Conservation (phyloP, 208 protist species). For the Trypanosoma rangeli region DNA sequence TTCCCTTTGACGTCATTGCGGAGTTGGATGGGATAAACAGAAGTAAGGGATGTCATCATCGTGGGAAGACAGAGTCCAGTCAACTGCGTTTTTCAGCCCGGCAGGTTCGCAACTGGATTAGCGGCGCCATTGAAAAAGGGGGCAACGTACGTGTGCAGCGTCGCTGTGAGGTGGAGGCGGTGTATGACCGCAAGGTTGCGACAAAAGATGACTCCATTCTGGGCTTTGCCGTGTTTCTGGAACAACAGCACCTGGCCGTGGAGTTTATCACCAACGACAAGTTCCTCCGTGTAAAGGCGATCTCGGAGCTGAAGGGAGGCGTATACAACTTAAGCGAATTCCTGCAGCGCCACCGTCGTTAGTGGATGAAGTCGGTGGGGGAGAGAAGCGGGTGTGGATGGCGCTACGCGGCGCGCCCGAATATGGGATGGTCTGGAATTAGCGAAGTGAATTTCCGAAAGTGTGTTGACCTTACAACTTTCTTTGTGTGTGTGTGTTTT, state of each 20-base stretch:
- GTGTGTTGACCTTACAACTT: too few relatives aligned
- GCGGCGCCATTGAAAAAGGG: slow-evolving; percentile 14
- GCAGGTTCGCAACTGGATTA: slow-evolving; percentile 72
- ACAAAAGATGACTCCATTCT: slow-evolving; percentile 83
- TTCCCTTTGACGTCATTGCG: slow-evolving; percentile 72
- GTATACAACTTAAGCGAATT: slow-evolving; percentile 50
- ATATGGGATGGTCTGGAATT: too few relatives aligned
- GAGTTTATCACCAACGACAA: slow-evolving; percentile 84
- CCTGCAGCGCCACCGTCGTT: neutral
- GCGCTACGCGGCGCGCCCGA: too few relatives aligned
- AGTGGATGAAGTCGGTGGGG: neutral
- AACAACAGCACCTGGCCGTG: slow-evolving; percentile 24
- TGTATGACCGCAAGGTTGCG: slow-evolving; percentile 47
- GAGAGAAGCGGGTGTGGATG: neutral
- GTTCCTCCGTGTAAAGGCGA: slow-evolving; percentile 74
- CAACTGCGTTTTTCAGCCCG: slow-evolving; percentile 23
- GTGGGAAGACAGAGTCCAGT: slow-evolving; percentile 25
- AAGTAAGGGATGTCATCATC: slow-evolving; percentile 5
- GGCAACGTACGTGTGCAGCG: slow-evolving; percentile 54
- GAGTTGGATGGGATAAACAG: slow-evolving; percentile 78
- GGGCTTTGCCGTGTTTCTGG: slow-evolving; percentile 79
- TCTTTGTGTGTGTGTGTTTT: too few relatives aligned
- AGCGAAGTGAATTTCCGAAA: too few relatives aligned
- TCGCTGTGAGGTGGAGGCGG: slow-evolving; percentile 53
- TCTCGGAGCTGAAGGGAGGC: slow-evolving; percentile 50